phyloP scores from a whole-genome alignment of 495 filamentous ascomycete genomes.

The Paragyromitra xinjiangensis region DNA sequence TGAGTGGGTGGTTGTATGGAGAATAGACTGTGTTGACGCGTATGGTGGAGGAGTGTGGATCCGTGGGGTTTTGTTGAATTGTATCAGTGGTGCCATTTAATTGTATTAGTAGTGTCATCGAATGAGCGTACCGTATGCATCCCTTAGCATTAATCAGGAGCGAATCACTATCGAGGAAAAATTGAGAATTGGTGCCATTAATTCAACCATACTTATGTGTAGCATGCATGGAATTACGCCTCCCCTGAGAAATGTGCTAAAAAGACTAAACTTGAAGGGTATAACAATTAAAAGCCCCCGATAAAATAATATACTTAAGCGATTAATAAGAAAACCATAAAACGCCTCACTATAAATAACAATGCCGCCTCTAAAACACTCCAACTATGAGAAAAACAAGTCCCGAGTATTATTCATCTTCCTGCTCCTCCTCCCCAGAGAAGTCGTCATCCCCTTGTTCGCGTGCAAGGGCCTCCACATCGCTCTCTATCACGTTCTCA shows the following conservation, averaged over 20 bases:
- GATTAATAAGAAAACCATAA: not conserved
- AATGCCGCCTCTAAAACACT: constrained; percentile 9
- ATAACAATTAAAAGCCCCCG: not conserved
- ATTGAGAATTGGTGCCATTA: too few relatives aligned
- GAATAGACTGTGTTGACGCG: too few relatives aligned
- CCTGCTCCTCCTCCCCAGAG: not conserved
- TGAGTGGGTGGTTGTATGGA: too few relatives aligned
- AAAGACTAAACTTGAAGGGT: not conserved
- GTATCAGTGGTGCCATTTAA: too few relatives aligned
- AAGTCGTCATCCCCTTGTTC: constrained; percentile 20
- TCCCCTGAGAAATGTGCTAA: not conserved
- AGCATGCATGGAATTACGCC: too few relatives aligned
- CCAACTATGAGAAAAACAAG: not conserved
- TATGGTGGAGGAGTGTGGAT: too few relatives aligned
- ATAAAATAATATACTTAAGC: not conserved
- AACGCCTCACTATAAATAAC: constrained; percentile 3
- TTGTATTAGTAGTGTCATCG: too few relatives aligned
- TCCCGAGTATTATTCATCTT: constrained; percentile 1
- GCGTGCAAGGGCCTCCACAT: constrained; percentile 31
- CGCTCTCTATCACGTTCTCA: constrained; percentile 39
- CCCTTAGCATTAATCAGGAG: too few relatives aligned
- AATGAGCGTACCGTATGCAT: too few relatives aligned
- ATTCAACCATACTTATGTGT: too few relatives aligned
- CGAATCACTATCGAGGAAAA: too few relatives aligned
- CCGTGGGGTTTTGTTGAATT: too few relatives aligned